Evolutionary conservation across 139 green algal genomes (phyloP).

Genomic region (Chlamydomonas sp.): DNA sequence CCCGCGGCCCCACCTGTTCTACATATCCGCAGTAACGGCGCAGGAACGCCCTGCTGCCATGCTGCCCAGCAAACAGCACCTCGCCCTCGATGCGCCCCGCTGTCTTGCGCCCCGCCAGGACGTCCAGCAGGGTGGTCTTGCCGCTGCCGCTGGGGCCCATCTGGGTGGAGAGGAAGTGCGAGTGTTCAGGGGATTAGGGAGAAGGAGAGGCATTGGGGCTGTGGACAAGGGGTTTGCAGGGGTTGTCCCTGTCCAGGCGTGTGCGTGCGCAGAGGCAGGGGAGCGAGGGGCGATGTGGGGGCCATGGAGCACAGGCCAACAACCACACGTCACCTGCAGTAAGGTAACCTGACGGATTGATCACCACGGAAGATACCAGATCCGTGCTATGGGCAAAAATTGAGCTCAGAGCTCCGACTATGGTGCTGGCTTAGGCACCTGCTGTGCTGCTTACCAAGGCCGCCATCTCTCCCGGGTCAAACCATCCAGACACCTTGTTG

Average conservation of each 20-base stretch:
- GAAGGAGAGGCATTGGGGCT: neutral
- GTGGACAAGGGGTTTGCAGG: neutral
- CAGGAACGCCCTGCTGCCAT: conserved; percentile 62
- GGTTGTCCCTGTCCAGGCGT: no score
- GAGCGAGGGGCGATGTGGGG: no score
- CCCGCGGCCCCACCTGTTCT: conserved; percentile 22
- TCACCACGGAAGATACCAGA: no score
- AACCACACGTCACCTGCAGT: no score
- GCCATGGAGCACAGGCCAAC: no score
- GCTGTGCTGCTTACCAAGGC: neutral
- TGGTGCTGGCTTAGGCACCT: no score
- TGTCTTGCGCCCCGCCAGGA: conserved; percentile 64
- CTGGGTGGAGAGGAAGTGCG: neutral
- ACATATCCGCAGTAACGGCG: conserved; percentile 56
- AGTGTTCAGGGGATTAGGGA: neutral
- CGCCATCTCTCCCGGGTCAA: conserved; percentile 14
- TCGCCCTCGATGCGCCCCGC: conserved; percentile 50
- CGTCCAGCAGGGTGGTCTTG: conserved; percentile 84
- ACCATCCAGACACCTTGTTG: conserved; percentile 11
- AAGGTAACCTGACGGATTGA: no score
- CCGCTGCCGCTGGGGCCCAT: conserved; percentile 83
- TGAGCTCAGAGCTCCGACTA: no score
- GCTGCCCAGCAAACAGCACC: conserved; percentile 71
- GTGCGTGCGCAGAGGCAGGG: no score
- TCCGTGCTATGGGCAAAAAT: no score